These are phyloP conservation scores for Remersonia thermophila DNA, from an alignment of 2,329 filamentous ascomycete species.

Conservation along the genomic window DNA sequence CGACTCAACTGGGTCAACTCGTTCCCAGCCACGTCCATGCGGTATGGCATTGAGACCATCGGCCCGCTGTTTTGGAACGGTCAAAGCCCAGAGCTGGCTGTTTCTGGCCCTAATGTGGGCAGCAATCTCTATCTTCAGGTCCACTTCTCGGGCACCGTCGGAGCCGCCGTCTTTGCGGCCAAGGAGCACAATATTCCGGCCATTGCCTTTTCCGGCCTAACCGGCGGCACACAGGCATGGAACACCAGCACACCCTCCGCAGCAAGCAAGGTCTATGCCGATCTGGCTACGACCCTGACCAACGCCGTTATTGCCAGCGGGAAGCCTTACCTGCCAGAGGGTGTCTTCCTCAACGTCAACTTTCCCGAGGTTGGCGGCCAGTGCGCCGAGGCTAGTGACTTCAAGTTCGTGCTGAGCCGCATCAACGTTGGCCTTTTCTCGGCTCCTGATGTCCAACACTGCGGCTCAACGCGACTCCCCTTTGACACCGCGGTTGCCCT, in stretches of 20 bases:
- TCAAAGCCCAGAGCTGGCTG: conserved; percentile 46
- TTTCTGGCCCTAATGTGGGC: conserved; percentile 50
- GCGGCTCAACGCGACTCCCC: conserved; percentile 42
- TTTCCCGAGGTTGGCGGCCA: conserved; percentile 40
- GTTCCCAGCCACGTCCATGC: conserved; percentile 52
- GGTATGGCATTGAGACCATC: conserved; percentile 47
- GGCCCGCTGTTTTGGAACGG: conserved; percentile 40
- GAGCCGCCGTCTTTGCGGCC: conserved; percentile 48
- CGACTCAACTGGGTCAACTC: conserved; percentile 63
- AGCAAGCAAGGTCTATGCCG: conserved; percentile 49
- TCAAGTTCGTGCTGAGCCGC: conserved; percentile 52
- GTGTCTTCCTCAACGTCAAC: conserved; percentile 57
- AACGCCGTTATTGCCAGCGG: conserved; percentile 41
- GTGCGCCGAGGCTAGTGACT: conserved; percentile 41
- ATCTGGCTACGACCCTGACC: conserved; percentile 48
- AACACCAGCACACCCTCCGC: conserved; percentile 38
- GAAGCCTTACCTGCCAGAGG: conserved; percentile 48
- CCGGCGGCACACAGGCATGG: conserved; percentile 39
- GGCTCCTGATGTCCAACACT: conserved; percentile 43
- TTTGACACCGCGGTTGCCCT: conserved; percentile 43
- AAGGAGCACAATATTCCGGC: conserved; percentile 44
- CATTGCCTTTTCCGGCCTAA: conserved; percentile 54
- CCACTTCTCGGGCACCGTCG: conserved; percentile 55
- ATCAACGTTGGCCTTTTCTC: conserved; percentile 45
- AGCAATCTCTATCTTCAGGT: conserved; percentile 44